phyloP scores from a whole-genome alignment of 176 grass and related monocot genomes.

The Carex scoparia region DNA sequence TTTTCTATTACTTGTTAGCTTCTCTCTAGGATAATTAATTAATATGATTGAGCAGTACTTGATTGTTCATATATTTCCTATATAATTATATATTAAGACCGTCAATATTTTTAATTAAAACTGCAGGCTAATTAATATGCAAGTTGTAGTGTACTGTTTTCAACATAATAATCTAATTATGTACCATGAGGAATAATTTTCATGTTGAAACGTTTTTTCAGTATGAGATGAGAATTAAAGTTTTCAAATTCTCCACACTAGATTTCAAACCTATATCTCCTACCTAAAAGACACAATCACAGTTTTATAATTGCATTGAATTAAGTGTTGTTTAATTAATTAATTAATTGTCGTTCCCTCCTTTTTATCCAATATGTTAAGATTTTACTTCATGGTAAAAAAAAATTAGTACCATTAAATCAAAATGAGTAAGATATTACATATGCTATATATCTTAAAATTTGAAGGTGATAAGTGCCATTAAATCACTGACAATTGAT shows the following conservation, averaged over 20 bases:
- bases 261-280: too few species aligned
- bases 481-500: neutral
- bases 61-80: slow-evolving; percentile 2
- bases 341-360: neutral
- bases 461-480: neutral
- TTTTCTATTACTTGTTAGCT: neutral
- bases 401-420: neutral
- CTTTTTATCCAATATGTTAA: neutral
- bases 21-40: neutral
- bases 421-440: neutral
- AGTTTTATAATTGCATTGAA: neutral
- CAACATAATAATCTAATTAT: neutral
- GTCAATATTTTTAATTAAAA: neutral
- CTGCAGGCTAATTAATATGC: neutral
- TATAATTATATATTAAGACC: neutral
- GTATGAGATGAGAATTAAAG: too few species aligned
- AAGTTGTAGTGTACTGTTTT: neutral
- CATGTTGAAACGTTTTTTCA: neutral
- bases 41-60: neutral
- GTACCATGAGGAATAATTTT: neutral
- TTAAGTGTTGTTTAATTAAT: neutral
- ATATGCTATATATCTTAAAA: neutral
- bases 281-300: too few species aligned
- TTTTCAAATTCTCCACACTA: too few species aligned
- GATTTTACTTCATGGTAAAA: neutral